Base-by-base conservation (phyloP, 345 rosid genomes). In the Turnera subulata region DNA sequence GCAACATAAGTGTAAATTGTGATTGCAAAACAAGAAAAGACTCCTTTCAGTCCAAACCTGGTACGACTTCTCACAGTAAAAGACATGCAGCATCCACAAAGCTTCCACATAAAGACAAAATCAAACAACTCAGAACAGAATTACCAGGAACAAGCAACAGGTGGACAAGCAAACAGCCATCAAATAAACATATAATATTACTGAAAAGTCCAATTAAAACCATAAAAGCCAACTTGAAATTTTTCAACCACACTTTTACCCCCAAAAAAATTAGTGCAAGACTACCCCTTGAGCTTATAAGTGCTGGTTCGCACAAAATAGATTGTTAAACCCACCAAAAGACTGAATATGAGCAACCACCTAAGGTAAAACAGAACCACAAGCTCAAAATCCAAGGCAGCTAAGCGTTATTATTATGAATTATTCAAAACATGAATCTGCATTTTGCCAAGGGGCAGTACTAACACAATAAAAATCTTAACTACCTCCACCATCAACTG, bases 111-210 rank as follows among this genome's bases (percentile, higher is more conserved):
- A 58, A 2, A 63, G 48, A 61, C 53, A 77, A 68, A 65, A 15
- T 23, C n/a, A n/a, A n/a, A n/a, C n/a, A 6, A 37, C 22, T 19
- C 39, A 56, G 25, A 17, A 19, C 38, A 29, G 6, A 58, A 33
- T 35, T 7, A 56, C 15, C 50, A 53, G 26, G 51, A 56, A 26
- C 21, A 69, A 50, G 52, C 58, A 61, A 74, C 76, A 76, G 65
- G 65, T 62, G 74, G 56, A 58, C 56, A 66, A 50, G 65, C 63
- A 74, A 67, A 61, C 67, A 69, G 46, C 59, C 46, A 51, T 58
- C 52, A 43, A 35, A 65, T 18, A 20, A 44, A 52, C 19, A 53
- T 46, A 12, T 14, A 16, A 5, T 16, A 23, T 8, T 18, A 58
- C 23, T 17, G 38, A 37, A 39, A 39, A 53, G 6, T 39, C 38